phyloP scores from a whole-genome alignment of 2,329 filamentous ascomycete species.

The Neurospora crassa region DNA sequence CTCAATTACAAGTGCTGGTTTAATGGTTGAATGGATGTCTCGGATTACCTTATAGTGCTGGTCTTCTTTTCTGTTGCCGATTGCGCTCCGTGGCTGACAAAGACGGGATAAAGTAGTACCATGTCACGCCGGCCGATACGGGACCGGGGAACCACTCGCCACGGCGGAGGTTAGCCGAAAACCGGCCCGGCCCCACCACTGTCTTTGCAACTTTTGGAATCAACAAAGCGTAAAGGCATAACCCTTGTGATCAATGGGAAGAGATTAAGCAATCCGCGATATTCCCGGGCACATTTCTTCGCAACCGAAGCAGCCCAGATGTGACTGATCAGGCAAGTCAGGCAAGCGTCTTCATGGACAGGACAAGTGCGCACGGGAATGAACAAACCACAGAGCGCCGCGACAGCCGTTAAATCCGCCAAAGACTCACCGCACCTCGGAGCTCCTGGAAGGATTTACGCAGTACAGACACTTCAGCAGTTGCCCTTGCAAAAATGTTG shows the following conservation, averaged over 20 bases:
- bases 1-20: not conserved
- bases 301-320: not conserved
- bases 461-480: not conserved
- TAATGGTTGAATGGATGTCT: not conserved
- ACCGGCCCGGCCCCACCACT: not conserved
- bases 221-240: not conserved
- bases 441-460: not conserved
- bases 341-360: not conserved
- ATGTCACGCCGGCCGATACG: not conserved
- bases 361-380: not conserved
- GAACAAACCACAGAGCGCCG: not conserved
- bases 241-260: not conserved
- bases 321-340: not conserved
- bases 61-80: not conserved
- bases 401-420: not conserved
- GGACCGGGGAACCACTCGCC: not conserved
- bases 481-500: not conserved
- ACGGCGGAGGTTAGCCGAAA: not conserved
- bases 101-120: not conserved
- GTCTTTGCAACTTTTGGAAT: not conserved
- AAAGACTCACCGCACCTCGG: not conserved
- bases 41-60: not conserved
- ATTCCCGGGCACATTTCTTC: not conserved
- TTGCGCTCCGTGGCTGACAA: not conserved
- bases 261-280: not conserved